Base-by-base conservation (phyloP, 2,329 filamentous ascomycete genomes). In the Fusarium torreyae region DNA sequence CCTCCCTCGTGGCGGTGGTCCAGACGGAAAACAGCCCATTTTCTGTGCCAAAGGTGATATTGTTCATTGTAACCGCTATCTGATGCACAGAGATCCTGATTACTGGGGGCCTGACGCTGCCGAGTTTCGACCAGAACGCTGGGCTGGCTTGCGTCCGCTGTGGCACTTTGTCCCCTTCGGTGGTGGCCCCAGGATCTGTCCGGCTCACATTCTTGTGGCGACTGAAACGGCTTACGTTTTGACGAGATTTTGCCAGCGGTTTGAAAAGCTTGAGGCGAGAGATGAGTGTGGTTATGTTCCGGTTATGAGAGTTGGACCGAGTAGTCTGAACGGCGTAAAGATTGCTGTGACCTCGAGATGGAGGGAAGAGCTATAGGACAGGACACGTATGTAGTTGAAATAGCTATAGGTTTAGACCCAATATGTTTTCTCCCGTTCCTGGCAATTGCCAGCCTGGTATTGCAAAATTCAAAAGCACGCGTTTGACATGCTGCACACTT, bases 31-130 rank as follows among this genome's bases (percentile, higher is more conserved):
- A 15, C 51, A 54, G 0, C 51, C 51, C 9, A 54, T 54, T n/a
- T 54, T 54, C 40, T 54, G 51, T n/a, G 51, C 51, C n/a, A 54
- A 48, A n/a, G 51, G 51, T 4, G 40, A 54, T 10, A 46, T 54
- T 2, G 31, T 54, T 1, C 51, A 54, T 5, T 54, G 51, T 1
- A 54, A 54, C 2, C 40, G 51, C 3, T 54, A 54, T 0, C 51
- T 54, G 0, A 54, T 54, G 51, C 51, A 54, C 26, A 40, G 51
- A 0, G 51, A 54, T 14, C 51, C 40, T 17, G 51, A 54, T 3
- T 54, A 46, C 14, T 54, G 51, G 51, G 51, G 40, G 4, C 17
- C 24, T 8, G 51, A 48, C 15, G 51, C 51, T 7, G 7, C 31
- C 0, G 51, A 54, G n/a, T 54, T 54, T 6, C 4, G 51, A 20